Percentiles rank a stretch among this genome's conserved stretches.
phyloP scores from a whole-genome alignment of 495 filamentous ascomycete species.

The Aspergillus egyptiacus region DNA sequence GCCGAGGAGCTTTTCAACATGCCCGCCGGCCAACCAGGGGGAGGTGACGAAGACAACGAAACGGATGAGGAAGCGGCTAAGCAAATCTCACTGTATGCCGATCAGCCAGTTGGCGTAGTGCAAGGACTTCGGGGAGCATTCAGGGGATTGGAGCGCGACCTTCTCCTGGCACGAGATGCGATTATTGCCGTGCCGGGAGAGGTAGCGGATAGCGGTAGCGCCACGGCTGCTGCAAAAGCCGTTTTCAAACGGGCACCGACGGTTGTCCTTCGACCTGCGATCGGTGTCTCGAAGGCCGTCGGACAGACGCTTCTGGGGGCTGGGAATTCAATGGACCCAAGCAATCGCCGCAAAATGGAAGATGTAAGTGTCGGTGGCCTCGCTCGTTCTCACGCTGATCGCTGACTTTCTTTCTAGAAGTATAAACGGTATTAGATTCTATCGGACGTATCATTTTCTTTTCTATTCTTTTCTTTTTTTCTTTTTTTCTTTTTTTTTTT shows the following conservation, averaged over 20 bases:
- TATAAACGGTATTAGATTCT: constrained; percentile 37
- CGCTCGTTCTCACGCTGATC: not conserved
- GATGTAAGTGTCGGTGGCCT: constrained; percentile 57
- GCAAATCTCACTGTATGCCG: constrained; percentile 81
- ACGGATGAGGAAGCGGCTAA: constrained; percentile 55
- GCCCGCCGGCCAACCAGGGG: constrained; percentile 22
- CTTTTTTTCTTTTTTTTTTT: not conserved
- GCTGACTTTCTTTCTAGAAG: constrained; percentile 25
- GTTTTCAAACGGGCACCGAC: constrained; percentile 81
- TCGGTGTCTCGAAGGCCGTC: constrained; percentile 85
- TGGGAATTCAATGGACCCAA: constrained; percentile 86
- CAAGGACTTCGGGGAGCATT: constrained; percentile 82
- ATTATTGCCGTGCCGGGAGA: constrained; percentile 93
- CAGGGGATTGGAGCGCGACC: constrained; percentile 74
- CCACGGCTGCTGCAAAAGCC: constrained; percentile 73
- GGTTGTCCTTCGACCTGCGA: constrained; percentile 81
- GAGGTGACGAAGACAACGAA: constrained; percentile 54
- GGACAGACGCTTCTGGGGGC: constrained; percentile 85
- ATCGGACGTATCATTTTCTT: not conserved
- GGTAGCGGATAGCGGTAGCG: constrained; percentile 77
- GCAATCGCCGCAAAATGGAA: constrained; percentile 75
- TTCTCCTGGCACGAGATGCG: constrained; percentile 77
- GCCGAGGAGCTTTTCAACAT: constrained; percentile 72
- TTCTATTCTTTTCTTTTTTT: not conserved
- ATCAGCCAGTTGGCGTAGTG: constrained; percentile 81